Percentiles rank a stretch among this genome's conserved stretches.
These are phyloP conservation scores for Cordyceps militaris DNA, from an alignment of 2,329 filamentous ascomycete genomes.

Conservation along the genomic window DNA sequence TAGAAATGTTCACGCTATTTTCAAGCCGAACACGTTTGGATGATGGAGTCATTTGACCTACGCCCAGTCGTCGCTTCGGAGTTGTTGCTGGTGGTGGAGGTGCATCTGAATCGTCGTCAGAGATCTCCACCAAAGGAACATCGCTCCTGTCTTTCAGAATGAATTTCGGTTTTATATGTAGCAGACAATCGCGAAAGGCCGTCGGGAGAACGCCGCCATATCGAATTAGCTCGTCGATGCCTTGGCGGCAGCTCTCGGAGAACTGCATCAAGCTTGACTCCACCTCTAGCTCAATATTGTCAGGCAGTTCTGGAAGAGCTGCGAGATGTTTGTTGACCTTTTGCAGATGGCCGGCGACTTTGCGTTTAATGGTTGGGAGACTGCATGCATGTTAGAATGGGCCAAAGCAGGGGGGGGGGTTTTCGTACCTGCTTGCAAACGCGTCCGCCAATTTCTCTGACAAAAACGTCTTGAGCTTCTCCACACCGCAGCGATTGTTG, in stretches of 20 bases:
- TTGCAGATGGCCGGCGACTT: constrained; percentile 41
- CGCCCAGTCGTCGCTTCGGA: constrained; percentile 24
- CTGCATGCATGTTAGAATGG: constrained; percentile 23
- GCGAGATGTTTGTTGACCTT: constrained; percentile 48
- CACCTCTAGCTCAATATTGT: constrained; percentile 61
- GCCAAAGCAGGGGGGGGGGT: neutral
- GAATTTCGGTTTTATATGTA: constrained; percentile 41
- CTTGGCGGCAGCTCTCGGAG: constrained; percentile 44
- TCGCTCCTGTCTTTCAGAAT: constrained; percentile 33
- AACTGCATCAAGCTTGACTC: constrained; percentile 53
- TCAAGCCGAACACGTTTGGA: constrained; percentile 19
- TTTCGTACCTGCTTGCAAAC: constrained; percentile 41
- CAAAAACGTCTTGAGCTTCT: constrained; percentile 44
- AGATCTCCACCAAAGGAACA: constrained; percentile 30
- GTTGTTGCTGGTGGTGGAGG: constrained; percentile 19
- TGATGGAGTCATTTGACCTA: constrained; percentile 25
- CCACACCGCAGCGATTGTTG: constrained; percentile 44
- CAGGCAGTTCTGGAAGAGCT: constrained; percentile 58
- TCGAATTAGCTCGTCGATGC: constrained; percentile 40
- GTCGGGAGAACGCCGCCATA: constrained; percentile 40
- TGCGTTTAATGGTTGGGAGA: constrained; percentile 47
- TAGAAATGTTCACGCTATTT: neutral
- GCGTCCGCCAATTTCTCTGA: constrained; percentile 47
- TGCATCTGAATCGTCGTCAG: constrained; percentile 32
- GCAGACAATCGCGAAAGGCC: constrained; percentile 42